phyloP scores from a whole-genome alignment of 805 yeast genomes.

The Metschnikowia kofuensis region DNA sequence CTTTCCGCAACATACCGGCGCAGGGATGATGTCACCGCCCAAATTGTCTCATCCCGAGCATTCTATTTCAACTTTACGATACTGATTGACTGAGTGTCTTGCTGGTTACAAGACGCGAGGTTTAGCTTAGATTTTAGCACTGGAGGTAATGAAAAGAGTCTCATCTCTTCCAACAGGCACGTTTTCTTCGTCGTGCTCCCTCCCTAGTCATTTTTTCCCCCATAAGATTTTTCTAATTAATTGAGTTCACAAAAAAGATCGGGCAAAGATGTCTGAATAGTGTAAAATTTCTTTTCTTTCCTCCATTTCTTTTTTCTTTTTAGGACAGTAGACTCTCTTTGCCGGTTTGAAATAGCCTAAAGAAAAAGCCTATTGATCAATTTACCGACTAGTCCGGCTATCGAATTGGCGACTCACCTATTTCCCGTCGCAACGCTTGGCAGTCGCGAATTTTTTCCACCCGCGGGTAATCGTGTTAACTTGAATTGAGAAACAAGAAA shows the following conservation, averaged over 20 bases:
- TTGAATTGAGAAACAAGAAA: no score
- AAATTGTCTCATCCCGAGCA: background rate
- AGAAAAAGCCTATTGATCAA: no score
- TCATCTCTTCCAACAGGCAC: no score
- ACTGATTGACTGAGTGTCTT: background rate
- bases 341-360: no score
- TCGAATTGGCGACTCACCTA: no score
- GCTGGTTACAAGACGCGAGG: background rate
- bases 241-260: background rate
- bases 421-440: no score
- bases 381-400: no score
- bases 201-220: background rate
- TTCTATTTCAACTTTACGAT: background rate
- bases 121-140: background rate
- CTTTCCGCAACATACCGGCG: background rate
- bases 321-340: no score
- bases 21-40: conserved; percentile 4
- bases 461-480: no score
- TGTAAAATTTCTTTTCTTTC: background rate
- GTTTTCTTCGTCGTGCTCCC: background rate
- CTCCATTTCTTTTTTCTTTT: background rate
- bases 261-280: background rate
- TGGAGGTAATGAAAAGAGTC: no score
- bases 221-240: background rate
- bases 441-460: no score